A percentile compares a stretch with the other conserved stretches of the same genome.
Evolutionary conservation across 495 filamentous ascomycete species (phyloP).

Genomic region (Cercophora sp.): DNA sequence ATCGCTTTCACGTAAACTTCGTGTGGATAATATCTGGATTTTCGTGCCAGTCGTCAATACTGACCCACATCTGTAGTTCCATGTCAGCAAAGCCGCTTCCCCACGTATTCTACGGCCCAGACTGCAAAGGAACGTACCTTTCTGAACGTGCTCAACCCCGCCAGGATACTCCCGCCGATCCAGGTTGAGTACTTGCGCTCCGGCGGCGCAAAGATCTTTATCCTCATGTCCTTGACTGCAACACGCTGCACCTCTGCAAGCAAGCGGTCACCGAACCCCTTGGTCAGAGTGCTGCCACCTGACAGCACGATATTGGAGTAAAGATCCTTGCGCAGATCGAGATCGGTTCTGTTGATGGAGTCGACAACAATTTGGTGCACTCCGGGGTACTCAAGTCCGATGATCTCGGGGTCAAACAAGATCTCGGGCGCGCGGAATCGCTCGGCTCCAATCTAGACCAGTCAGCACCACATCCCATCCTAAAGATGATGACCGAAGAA

Average conservation of each 20-base stretch:
- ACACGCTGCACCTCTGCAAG: constrained; percentile 87
- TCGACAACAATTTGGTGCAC: constrained; percentile 98
- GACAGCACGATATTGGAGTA: constrained; percentile 97
- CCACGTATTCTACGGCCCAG: neutral
- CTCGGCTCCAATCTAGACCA: constrained; percentile 72
- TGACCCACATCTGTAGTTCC: constrained; percentile 97
- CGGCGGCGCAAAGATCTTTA: constrained; percentile 96
- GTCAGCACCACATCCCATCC: constrained; percentile 7
- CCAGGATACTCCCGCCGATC: constrained; percentile 97
- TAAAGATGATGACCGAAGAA: neutral
- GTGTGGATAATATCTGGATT: constrained; percentile 98
- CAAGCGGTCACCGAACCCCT: constrained; percentile 90
- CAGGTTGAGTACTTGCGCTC: constrained; percentile 98
- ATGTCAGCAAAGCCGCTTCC: neutral
- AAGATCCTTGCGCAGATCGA: constrained; percentile 89
- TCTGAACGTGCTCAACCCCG: constrained; percentile 94
- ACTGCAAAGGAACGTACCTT: constrained; percentile 60
- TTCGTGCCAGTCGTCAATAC: constrained; percentile 98
- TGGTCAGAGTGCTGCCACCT: constrained; percentile 81
- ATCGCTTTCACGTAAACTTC: constrained; percentile 69
- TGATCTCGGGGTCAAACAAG: constrained; percentile 94
- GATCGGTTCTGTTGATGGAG: constrained; percentile 92
- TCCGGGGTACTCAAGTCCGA: constrained; percentile 94
- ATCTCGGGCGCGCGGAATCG: constrained; percentile 96
- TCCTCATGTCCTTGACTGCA: constrained; percentile 97